Conservation (phyloP, 129 eudicot genomes). For the Arctium lappa region DNA sequence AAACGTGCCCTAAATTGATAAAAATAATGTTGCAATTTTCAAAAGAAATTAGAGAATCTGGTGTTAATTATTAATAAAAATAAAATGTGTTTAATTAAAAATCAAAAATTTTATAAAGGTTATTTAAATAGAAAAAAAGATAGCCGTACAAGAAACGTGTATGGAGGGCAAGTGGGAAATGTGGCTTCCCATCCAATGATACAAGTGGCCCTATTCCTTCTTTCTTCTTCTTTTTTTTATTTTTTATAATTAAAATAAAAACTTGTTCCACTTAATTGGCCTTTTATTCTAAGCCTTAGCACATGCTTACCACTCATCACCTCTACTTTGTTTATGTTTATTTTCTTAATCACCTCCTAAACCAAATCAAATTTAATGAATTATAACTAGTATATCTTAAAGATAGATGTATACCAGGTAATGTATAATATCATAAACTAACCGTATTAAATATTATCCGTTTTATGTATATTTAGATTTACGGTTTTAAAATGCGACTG, state of each 20-base stretch:
- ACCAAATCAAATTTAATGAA: background rate
- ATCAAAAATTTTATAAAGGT: background rate
- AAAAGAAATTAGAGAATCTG: background rate
- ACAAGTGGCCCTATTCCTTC: slow-evolving; percentile 38
- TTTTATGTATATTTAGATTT: no score
- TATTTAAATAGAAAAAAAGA: slow-evolving; percentile 15
- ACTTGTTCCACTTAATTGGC: slow-evolving; percentile 25
- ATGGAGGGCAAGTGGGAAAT: slow-evolving; percentile 35
- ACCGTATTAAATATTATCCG: no score
- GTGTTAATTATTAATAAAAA: background rate
- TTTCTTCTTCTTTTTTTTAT: slow-evolving; percentile 14
- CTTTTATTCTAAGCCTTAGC: slow-evolving; percentile 34
- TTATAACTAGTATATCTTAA: background rate
- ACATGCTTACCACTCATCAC: slow-evolving; percentile 57
- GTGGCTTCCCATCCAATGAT: slow-evolving; percentile 35
- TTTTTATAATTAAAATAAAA: slow-evolving; percentile 3
- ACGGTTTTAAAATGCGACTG: no score
- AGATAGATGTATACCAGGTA: background rate
- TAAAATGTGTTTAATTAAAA: background rate
- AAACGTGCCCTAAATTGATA: no score
- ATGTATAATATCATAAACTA: no score
- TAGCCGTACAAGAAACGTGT: slow-evolving; percentile 21
- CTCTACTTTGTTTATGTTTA: slow-evolving; percentile 17
- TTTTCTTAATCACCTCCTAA: background rate
- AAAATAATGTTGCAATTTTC: background rate